Evolutionary conservation across 306 rosid genomes (phyloP).

Genomic region (Pueraria montana): DNA sequence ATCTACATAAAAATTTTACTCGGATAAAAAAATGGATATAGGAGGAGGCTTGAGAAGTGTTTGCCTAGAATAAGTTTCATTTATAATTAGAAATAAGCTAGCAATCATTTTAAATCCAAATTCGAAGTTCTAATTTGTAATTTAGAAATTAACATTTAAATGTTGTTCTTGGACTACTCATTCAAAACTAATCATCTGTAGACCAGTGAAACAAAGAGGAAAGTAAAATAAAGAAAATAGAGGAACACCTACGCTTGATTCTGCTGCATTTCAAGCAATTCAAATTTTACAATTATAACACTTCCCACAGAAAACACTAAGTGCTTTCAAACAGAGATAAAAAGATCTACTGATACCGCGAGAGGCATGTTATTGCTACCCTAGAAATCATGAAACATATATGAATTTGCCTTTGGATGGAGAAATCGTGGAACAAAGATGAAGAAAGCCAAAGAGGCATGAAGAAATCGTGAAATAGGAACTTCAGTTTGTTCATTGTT

Average conservation of each 20-base stretch:
- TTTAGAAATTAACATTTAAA: too few species aligned
- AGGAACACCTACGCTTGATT: too few species aligned
- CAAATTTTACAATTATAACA: too few species aligned
- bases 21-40: slow-evolving; percentile 1
- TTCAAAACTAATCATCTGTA: not conserved
- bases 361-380: not conserved
- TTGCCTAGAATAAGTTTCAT: not conserved
- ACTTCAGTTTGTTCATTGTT: too few species aligned
- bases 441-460: not conserved
- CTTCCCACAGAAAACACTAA: not conserved
- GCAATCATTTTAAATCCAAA: not conserved
- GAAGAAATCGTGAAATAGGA: too few species aligned
- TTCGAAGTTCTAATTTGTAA: too few species aligned
- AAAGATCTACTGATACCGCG: not conserved
- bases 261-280: too few species aligned
- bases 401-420: not conserved
- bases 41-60: too few species aligned
- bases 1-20: not conserved
- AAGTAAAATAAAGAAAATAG: slow-evolving; percentile 2
- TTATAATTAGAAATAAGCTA: not conserved
- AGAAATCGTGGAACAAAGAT: not conserved
- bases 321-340: not conserved
- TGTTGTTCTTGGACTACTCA: too few species aligned
- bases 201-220: too few species aligned
- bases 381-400: not conserved